These are phyloP conservation scores for Anethum foeniculum DNA, from an alignment of 140 eudicot genomes.

Conservation along the genomic window DNA sequence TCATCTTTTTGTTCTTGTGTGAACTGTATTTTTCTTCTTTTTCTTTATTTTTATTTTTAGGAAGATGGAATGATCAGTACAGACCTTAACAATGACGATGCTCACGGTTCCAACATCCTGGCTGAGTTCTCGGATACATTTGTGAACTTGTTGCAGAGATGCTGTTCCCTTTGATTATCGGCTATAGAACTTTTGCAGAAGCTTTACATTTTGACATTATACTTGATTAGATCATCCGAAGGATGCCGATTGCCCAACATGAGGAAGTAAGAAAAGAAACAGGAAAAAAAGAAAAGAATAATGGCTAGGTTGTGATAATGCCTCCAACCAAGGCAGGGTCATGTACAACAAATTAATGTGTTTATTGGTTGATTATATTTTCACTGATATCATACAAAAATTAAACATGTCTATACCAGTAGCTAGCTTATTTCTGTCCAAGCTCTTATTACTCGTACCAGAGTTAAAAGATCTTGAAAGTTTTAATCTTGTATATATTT, in stretches of 20 bases:
- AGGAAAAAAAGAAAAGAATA: neutral
- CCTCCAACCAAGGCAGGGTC: neutral
- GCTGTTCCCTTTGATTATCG: constrained; percentile 45
- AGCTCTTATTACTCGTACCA: neutral
- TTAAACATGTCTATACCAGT: neutral
- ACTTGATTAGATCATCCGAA: constrained; percentile 39
- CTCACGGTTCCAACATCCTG: constrained; percentile 5
- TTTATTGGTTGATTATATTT: neutral
- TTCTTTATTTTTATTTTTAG: neutral
- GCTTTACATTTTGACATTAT: constrained; percentile 6
- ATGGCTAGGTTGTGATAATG: neutral
- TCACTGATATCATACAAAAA: neutral
- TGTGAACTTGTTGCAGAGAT: constrained; percentile 64
- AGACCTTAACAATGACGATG: constrained; percentile 13
- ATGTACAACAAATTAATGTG: constrained; percentile 1
- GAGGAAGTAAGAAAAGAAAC: constrained; percentile 20
- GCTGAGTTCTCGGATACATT: constrained; percentile 51
- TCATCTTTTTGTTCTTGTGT: neutral
- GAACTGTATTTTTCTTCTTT: neutral
- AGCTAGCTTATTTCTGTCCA: neutral
- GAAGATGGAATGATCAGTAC: constrained; percentile 6
- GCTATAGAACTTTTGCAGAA: constrained; percentile 16
- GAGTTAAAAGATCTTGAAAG: neutral
- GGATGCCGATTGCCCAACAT: constrained; percentile 45
- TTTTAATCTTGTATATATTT: neutral